Evolutionary conservation across 1,284 basidiomycete genomes (phyloP), one percentile per base, ranked within the genome.

Genomic region (Apiotrichum montevideense): DNA sequence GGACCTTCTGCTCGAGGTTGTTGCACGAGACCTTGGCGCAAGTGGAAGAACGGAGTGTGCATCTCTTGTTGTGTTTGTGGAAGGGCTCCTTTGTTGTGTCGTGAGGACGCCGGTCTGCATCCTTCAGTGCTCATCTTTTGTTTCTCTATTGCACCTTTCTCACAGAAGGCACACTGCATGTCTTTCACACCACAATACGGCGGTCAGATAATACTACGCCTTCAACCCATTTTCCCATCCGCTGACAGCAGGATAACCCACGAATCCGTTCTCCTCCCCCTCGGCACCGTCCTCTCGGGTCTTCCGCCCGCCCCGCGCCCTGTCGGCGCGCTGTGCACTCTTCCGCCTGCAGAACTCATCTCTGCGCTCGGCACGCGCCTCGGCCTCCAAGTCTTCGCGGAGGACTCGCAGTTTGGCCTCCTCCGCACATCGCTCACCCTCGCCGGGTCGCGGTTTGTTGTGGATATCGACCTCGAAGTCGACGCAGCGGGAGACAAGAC

Each of bases 341-440:
- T 68, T 2, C 43, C 60, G 0, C 69, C 73, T 0, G 57, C 67
- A 33, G 56, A 70, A 11, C 63, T 75, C 5, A 58, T 75, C 33
- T 56, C 64, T 5, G 51, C 61, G 10, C 59, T 75, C 1, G 63
- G 70, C 1, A 56, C 56, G 42, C 44, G 56, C 9, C 56, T 68
- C 4, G 65, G 62, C 13, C 61, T 75, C 37, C 67, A 73, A 55
- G 64, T 66, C 34, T 75, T 70, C 52, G 59, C 67, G 37, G 73
- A 75, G 57, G 73, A 75, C 48, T 68, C 66, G 5, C 72, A 74
- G 60, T 74, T 74, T 54, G 72, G 72, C 9, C 54, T 71, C 9
- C 58, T 70, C 15, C 68, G 68, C 46, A 66, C 67, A 4, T 63
- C 66, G 2, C 54, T 75, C 2, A 69, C 73, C 6, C 63, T 75